phyloP scores from a whole-genome alignment of 495 filamentous ascomycete genomes.

The Xylaria intraflava region DNA sequence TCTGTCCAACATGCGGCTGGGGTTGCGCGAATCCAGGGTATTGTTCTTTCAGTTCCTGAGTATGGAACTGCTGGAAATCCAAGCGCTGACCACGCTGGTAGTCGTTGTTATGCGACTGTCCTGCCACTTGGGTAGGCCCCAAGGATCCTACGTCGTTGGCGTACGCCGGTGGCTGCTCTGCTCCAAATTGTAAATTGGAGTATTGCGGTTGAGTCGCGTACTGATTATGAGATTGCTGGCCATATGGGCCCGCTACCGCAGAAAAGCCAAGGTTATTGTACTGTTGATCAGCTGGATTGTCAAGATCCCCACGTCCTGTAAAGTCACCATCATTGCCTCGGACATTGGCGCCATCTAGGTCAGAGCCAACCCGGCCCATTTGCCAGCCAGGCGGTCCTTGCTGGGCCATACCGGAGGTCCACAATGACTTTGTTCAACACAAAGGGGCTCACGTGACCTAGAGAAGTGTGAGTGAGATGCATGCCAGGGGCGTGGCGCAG shows the following conservation, averaged over 20 bases:
- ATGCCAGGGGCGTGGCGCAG: background rate
- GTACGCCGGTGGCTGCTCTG: background rate
- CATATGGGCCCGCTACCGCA: background rate
- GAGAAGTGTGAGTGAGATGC: conserved; percentile 4
- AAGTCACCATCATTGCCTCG: background rate
- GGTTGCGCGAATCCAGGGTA: background rate
- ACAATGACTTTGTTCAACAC: background rate
- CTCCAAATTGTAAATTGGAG: background rate
- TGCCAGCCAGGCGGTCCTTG: conserved; percentile 6
- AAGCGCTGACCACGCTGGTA: background rate
- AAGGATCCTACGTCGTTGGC: background rate
- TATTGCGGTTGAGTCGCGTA: background rate
- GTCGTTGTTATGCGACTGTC: background rate
- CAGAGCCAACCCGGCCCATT: background rate
- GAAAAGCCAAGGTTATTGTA: background rate
- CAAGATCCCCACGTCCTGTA: conserved; percentile 3
- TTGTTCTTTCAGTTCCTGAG: background rate
- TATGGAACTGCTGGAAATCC: background rate
- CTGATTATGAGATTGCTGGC: background rate
- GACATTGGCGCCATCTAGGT: background rate
- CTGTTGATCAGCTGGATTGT: background rate
- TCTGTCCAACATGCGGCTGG: conserved; percentile 2
- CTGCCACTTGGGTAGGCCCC: background rate
- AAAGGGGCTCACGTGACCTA: conserved; percentile 9
- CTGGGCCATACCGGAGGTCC: conserved; percentile 4